These are phyloP conservation scores for Trypanosoma brucei DNA, from an alignment of 208 protist species.

Conservation along the genomic window DNA sequence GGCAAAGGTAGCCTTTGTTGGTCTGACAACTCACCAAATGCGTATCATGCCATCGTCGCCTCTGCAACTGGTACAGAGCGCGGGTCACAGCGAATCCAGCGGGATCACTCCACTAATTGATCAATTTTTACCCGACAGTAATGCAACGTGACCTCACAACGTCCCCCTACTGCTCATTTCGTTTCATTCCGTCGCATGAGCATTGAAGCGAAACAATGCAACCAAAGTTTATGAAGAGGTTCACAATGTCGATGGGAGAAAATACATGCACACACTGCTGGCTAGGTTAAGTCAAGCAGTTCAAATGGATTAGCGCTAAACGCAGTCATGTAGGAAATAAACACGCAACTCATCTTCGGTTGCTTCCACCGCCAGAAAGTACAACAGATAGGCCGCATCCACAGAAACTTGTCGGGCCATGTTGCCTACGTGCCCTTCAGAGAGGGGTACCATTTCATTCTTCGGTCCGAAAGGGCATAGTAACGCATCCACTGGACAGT, in stretches of 20 bases:
- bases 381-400: slow-evolving; percentile 50
- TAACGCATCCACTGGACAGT: background rate
- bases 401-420: slow-evolving; percentile 39
- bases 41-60: too few species aligned
- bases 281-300: too few species aligned
- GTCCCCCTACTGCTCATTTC: too few species aligned
- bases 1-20: too few species aligned
- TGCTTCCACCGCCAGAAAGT: slow-evolving; percentile 49
- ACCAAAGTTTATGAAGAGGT: background rate
- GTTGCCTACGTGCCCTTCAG: slow-evolving; percentile 19
- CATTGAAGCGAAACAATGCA: too few species aligned
- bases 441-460: background rate
- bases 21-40: too few species aligned
- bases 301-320: background rate
- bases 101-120: too few species aligned
- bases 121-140: too few species aligned
- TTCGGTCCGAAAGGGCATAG: slow-evolving; percentile 1
- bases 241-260: background rate
- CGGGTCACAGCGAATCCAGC: too few species aligned
- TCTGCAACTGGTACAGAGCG: too few species aligned
- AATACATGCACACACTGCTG: background rate
- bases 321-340: slow-evolving; percentile 36
- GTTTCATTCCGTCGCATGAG: too few species aligned
- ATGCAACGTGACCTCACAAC: too few species aligned
- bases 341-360: slow-evolving; percentile 38